These are phyloP conservation scores for Lactuca sativa DNA, from an alignment of 129 eudicot genomes.

Conservation along the genomic window DNA sequence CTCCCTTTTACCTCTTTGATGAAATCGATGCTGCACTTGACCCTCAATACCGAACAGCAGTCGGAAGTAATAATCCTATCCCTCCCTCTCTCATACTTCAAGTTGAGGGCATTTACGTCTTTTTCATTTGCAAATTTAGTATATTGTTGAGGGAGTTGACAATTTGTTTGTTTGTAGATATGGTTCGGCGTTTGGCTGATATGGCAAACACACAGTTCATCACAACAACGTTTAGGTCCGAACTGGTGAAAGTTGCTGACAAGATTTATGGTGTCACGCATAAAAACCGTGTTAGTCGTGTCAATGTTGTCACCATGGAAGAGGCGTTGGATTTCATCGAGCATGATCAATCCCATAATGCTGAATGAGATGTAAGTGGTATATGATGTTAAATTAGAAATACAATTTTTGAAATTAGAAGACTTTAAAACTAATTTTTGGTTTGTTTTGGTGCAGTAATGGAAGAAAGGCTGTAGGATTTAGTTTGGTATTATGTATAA, in stretches of 20 bases:
- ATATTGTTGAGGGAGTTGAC: conserved; percentile 38
- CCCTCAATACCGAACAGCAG: conserved; percentile 98
- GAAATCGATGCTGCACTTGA: conserved; percentile 99
- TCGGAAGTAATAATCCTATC: conserved; percentile 75
- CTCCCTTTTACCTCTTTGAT: conserved; percentile 97
- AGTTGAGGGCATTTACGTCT: not conserved
- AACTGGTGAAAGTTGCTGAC: conserved; percentile 94
- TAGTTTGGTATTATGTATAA: not conserved
- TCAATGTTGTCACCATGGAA: conserved; percentile 64
- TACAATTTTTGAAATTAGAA: too few relatives aligned
- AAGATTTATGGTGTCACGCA: conserved; percentile 94
- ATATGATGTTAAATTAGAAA: too few relatives aligned
- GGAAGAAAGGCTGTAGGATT: not conserved
- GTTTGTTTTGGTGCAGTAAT: not conserved
- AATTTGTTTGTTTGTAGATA: conserved; percentile 48
- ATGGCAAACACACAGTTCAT: conserved; percentile 83
- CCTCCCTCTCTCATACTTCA: conserved; percentile 56
- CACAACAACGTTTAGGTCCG: conserved; percentile 85
- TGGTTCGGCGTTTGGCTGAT: conserved; percentile 97
- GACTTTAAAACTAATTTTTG: not conserved
- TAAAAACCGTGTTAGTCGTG: conserved; percentile 87
- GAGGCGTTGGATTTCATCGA: conserved; percentile 86
- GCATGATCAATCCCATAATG: conserved; percentile 84
- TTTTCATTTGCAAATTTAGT: not conserved
- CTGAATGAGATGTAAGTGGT: conserved; percentile 47